Conservation (phyloP, 176 grass and related monocot genomes). For the Saccharum officinarum region DNA sequence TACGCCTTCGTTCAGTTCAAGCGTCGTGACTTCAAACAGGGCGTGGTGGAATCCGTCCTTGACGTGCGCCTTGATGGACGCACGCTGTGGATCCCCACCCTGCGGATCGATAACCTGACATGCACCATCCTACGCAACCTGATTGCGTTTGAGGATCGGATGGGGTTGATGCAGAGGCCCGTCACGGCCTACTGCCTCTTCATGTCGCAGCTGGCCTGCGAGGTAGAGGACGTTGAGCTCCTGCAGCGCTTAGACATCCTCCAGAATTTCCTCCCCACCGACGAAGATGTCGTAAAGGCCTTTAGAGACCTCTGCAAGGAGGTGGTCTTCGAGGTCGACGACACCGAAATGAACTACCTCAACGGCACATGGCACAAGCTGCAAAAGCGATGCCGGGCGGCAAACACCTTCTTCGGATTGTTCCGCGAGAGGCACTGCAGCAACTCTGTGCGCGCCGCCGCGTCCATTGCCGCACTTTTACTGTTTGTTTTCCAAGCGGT, state of each 20-base stretch:
- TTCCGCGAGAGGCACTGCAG: background rate
- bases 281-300: background rate
- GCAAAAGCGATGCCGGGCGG: background rate
- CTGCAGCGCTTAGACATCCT: background rate
- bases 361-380: background rate
- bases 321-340: background rate
- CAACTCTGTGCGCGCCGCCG: background rate
- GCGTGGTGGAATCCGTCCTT: background rate
- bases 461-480: background rate
- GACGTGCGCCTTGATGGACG: background rate
- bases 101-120: background rate
- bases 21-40: background rate
- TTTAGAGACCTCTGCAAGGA: background rate
- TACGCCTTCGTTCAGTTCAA: background rate
- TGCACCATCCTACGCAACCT: background rate
- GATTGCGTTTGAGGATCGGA: background rate
- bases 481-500: background rate
- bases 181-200: slow-evolving; percentile 27
- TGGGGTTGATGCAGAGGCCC: background rate
- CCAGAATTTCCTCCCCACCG: background rate
- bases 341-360: background rate
- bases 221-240: background rate
- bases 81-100: background rate
- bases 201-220: slow-evolving; percentile 21
- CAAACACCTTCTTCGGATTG: background rate